Base-by-base conservation (phyloP, 1,284 basidiomycete genomes). In the Rhodotorula sp. region DNA sequence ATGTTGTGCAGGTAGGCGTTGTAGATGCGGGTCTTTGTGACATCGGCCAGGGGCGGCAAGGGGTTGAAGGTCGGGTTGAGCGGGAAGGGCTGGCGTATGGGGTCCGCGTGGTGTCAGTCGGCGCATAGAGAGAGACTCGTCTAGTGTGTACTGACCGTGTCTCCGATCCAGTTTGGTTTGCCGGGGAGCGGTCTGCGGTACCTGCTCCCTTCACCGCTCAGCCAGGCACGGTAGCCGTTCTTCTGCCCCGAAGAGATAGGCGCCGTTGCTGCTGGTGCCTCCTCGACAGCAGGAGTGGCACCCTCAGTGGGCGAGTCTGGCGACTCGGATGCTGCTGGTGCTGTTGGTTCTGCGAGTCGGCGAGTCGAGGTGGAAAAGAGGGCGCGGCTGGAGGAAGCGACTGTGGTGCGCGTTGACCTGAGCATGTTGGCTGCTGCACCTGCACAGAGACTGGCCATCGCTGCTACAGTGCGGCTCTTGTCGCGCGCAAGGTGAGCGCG, bases 31-130 rank as follows among this genome's bases (percentile, higher is more conserved):
- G 79, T 73, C 63, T 87, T 86, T 59, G 87, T 79, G 5, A 79
- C 79, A 75, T 92, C 87, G 0, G 90, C 89, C 51, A 91, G 81
- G 15, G 91, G 91, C 14, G 87, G 82, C 29, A 89, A 89, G 21
- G 91, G 91, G 75, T 85, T 86, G 81, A 93, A 93, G 0, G 89
- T 87, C 14, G 86, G 86, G 78, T 93, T 93, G 81, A 90, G 83
- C 21, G 91, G 90, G 80, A 92, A 93, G 1, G 91, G 91, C 82
- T 83, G 67, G 67, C 26, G 61, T 21, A n/a, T 47, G 26, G 29
- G 46, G 29, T 57, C 8, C 18, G 4, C 0, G 51, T 29, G 18
- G 7, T 4, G 15, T 39, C 23, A 54, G 52, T 15, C 34, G 34
- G 34, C 34, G 34, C 34, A 34, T 34, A 34, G 34, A 34, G 34